Evolutionary conservation across 1,284 basidiomycete species (phyloP).

Genomic region (Fomitopsis schrenkii): DNA sequence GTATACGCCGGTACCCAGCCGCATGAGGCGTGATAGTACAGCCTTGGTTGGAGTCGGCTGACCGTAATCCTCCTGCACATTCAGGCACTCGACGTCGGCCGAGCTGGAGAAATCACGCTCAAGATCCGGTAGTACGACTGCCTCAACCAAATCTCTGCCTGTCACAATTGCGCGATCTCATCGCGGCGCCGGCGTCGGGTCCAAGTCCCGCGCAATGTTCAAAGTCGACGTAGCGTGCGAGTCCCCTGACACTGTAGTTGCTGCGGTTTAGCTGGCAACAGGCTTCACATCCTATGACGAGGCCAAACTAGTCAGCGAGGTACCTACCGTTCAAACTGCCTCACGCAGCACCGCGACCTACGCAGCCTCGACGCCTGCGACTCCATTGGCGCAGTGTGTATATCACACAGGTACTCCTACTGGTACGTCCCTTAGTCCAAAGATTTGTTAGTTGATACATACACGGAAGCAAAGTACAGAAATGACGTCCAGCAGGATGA

Average conservation of each 20-base stretch:
- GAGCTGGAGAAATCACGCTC: not conserved
- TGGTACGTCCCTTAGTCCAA: no score
- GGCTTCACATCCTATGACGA: no score
- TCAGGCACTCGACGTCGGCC: constrained; percentile 1
- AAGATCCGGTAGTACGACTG: constrained; percentile 1
- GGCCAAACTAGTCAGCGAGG: no score
- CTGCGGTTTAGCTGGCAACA: not conserved
- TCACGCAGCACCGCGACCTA: no score
- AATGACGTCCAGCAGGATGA: not conserved
- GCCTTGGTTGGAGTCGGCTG: constrained; percentile 6
- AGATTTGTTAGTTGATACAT: no score
- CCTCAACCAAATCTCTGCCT: not conserved
- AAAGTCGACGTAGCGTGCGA: not conserved
- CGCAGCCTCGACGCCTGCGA: no score
- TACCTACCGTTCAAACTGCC: no score
- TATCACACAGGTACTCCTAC: no score
- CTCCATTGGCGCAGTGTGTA: no score
- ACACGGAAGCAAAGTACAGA: not conserved
- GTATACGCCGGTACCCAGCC: not conserved
- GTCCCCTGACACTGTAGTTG: not conserved
- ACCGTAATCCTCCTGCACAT: constrained; percentile 1
- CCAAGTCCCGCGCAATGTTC: not conserved
- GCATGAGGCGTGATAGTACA: not conserved
- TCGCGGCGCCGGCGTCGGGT: not conserved
- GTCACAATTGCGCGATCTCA: not conserved